Base-by-base conservation (phyloP, 306 rosid species). In the Sechiopsis laciniata region DNA sequence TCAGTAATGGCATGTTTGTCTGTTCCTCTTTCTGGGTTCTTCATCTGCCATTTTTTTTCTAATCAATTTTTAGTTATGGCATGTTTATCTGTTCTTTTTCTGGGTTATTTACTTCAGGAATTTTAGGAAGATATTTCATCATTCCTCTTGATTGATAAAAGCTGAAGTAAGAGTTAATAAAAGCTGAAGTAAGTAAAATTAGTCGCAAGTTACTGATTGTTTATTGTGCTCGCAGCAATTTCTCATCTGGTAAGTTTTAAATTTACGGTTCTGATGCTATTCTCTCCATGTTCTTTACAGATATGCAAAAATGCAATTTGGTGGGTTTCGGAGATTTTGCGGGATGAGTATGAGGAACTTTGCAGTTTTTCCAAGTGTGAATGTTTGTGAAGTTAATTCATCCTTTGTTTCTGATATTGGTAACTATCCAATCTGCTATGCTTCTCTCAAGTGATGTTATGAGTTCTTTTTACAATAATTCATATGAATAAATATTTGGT, bases 371-470 rank as follows among this genome's bases (percentile, higher is more conserved):
- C 76, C 1, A 15, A 57, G 21, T 58, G 51, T 55, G 42, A n/a
- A 55, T 57, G 32, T 42, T 20, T 10, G 76, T 19, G 15, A 10
- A 57, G 45, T 40, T 8, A 21, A 57, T 57, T 42, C 66, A 20
- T 40, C 76, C 37, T 19, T 57, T 56, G 76, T 40, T 16, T 17
- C 35, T 42, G 76, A 42, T 32, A 42, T 57, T 56, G 76, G 76
- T 73, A 73, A 56, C 5, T 0, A 20, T 59, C 40, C 52, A 35
- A 42, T 70, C 46, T 70, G 20, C 46, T 71, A 0, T 6, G 13
- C 15, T 71, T 22, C 58, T 69, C 8, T 37, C 32, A 2, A 26
- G 73, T 46, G n/a, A 40, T 19, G 16, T 26, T 26, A 14, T 7
- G 51, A 16, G 2, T 70, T 8, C 3, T 51, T 50, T 52, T 51